A percentile compares a stretch with the other conserved stretches of the same genome.
Conservation (phyloP, 352 stramenopile genomes). For the Globisporangium carolinianum region DNA sequence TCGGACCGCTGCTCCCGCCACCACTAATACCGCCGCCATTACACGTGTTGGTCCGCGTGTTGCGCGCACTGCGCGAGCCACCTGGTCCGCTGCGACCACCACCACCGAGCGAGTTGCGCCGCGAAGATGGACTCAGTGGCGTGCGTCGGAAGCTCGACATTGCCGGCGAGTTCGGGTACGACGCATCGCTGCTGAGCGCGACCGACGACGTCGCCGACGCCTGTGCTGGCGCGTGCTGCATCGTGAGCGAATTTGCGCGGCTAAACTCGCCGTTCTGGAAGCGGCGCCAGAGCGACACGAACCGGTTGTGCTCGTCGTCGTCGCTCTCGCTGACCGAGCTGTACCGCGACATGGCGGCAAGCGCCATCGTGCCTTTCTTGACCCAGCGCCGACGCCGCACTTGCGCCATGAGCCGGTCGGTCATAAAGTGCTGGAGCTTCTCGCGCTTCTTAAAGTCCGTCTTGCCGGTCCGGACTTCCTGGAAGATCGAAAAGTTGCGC, state of each 20-base stretch:
- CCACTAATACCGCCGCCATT: constrained; percentile 4
- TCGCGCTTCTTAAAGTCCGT: constrained; percentile 74
- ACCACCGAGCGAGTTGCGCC: constrained; percentile 3
- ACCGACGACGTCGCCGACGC: constrained; percentile 28
- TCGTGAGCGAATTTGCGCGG: constrained; percentile 61
- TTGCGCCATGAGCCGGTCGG: constrained; percentile 77
- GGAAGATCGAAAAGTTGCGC: constrained; percentile 84
- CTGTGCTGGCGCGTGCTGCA: constrained; percentile 21
- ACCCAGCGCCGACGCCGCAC: constrained; percentile 77
- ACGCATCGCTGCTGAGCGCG: constrained; percentile 37
- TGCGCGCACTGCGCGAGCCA: constrained; percentile 3
- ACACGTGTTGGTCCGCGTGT: constrained; percentile 5
- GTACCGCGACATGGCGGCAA: constrained; percentile 25
- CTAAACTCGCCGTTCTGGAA: constrained; percentile 60
- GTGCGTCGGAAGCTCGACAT: constrained; percentile 48
- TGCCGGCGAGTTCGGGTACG: constrained; percentile 59
- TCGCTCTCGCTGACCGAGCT: constrained; percentile 62
- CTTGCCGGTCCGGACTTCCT: constrained; percentile 73
- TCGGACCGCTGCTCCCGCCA: not conserved
- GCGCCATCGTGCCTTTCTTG: constrained; percentile 45
- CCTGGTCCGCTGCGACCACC: not conserved
- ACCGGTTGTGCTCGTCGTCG: constrained; percentile 60
- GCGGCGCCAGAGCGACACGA: constrained; percentile 62
- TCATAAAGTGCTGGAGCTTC: constrained; percentile 82
- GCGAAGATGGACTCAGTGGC: constrained; percentile 32